These are phyloP conservation scores for Arachis monticola DNA, from an alignment of 331 rosid genomes.

Conservation along the genomic window DNA sequence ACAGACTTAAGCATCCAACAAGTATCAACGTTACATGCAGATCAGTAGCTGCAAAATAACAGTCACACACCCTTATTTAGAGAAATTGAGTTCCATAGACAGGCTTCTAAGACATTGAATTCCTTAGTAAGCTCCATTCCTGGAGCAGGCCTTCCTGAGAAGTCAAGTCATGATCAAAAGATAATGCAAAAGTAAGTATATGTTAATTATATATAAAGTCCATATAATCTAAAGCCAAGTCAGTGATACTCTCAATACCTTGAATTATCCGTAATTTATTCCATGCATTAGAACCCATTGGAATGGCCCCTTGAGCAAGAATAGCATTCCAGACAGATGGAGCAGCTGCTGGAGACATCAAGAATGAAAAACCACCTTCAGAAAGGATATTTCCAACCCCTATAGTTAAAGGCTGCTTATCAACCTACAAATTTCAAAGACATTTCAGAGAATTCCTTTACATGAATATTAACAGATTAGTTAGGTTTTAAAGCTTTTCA, in stretches of 20 bases:
- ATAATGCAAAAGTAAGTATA: neutral
- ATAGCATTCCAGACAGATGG: slow-evolving; percentile 80
- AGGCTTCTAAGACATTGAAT: slow-evolving; percentile 89
- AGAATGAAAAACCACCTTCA: slow-evolving; percentile 75
- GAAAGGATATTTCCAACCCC: slow-evolving; percentile 92
- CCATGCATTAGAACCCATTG: slow-evolving; percentile 91
- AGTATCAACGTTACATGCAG: slow-evolving; percentile 19
- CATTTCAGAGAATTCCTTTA: slow-evolving; percentile 23
- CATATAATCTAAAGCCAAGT: slow-evolving; percentile 34
- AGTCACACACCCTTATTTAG: slow-evolving; percentile 66
- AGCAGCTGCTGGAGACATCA: slow-evolving; percentile 89
- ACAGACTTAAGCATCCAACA: slow-evolving; percentile 35
- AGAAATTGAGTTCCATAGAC: slow-evolving; percentile 93
- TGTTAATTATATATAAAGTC: neutral
- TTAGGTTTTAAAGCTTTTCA: neutral
- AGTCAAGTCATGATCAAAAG: slow-evolving; percentile 15
- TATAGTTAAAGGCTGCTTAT: slow-evolving; percentile 79
- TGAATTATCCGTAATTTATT: slow-evolving; percentile 74
- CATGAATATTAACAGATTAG: slow-evolving; percentile 19
- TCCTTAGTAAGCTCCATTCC: slow-evolving; percentile 90
- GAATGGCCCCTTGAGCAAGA: slow-evolving; percentile 73
- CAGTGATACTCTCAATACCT: slow-evolving; percentile 50
- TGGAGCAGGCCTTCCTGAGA: slow-evolving; percentile 90
- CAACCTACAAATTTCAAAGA: slow-evolving; percentile 58
- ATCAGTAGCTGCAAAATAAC: slow-evolving; percentile 14